A percentile compares a stretch with the other conserved stretches of the same genome.
Conservation (phyloP, 345 rosid genomes). For the Euphorbia lathyris region DNA sequence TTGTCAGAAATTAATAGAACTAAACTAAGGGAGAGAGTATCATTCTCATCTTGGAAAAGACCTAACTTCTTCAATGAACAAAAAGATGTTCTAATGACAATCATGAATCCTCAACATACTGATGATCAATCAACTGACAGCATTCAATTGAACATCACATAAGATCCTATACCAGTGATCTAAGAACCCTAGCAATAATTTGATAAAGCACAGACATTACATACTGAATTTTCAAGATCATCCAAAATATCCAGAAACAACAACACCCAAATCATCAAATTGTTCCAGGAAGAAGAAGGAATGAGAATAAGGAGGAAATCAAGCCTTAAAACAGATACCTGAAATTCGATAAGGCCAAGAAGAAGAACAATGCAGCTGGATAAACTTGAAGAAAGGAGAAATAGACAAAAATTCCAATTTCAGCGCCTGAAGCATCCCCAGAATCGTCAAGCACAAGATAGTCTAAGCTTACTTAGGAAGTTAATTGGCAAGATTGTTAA, state of each 20-base stretch:
- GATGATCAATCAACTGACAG: neutral
- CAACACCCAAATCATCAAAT: conserved; percentile 1
- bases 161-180: conserved; percentile 9
- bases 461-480: conserved; percentile 32
- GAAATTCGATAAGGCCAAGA: conserved; percentile 28
- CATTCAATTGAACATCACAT: conserved; percentile 5
- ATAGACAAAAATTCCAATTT: conserved; percentile 23
- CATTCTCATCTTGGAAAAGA: neutral
- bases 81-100: conserved; percentile 2
- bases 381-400: conserved; percentile 1
- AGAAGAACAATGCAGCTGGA: conserved; percentile 25
- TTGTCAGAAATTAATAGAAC: too few species aligned
- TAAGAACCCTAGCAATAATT: conserved; percentile 8
- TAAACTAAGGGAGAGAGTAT: neutral
- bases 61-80: conserved; percentile 1
- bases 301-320: neutral
- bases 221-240: neutral
- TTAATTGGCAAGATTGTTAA: too few species aligned
- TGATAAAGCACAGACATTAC: conserved; percentile 3
- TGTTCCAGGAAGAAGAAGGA: neutral
- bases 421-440: conserved; percentile 22
- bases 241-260: neutral
- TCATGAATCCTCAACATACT: conserved; percentile 3
- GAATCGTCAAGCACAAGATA: conserved; percentile 33
- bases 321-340: conserved; percentile 26